Evolutionary conservation across 2,329 filamentous ascomycete species (phyloP).

Genomic region (Cercospora janseana): DNA sequence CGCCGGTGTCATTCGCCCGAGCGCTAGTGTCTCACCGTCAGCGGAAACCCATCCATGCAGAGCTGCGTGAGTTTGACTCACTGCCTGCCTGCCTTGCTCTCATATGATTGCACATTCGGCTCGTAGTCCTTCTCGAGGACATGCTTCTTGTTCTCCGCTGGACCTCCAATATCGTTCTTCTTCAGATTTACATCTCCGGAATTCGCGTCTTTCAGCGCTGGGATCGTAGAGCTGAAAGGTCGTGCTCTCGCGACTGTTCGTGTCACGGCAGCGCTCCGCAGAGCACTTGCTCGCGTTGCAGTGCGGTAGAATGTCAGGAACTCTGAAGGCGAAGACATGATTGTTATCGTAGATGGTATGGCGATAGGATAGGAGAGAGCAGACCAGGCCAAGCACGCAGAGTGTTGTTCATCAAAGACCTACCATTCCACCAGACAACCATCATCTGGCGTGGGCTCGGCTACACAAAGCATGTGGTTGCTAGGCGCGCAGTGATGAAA

Average conservation of each 20-base stretch:
- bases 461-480: conserved; percentile 2
- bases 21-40: conserved; percentile 24
- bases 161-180: conserved; percentile 24
- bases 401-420: background rate
- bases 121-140: conserved; percentile 30
- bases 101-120: conserved; percentile 28
- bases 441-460: background rate
- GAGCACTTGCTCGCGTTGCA: conserved; percentile 3
- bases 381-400: background rate
- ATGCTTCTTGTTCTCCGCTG: conserved; percentile 26
- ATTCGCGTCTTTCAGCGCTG: conserved; percentile 11
- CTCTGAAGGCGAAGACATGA: conserved; percentile 38
- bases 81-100: conserved; percentile 22
- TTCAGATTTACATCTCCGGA: conserved; percentile 14
- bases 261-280: background rate
- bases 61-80: conserved; percentile 17
- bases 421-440: background rate
- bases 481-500: conserved; percentile 1
- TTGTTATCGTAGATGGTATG: conserved; percentile 9
- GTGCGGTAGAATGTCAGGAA: conserved; percentile 42
- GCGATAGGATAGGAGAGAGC: background rate
- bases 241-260: conserved; percentile 3
- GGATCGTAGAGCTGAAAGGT: conserved; percentile 19
- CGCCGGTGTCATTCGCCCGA: conserved; percentile 39
- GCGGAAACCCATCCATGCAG: background rate